A percentile compares a stretch with the other conserved stretches of the same genome.
phyloP scores from a whole-genome alignment of 2,329 filamentous ascomycete genomes.

The Bipolaris victoriae region DNA sequence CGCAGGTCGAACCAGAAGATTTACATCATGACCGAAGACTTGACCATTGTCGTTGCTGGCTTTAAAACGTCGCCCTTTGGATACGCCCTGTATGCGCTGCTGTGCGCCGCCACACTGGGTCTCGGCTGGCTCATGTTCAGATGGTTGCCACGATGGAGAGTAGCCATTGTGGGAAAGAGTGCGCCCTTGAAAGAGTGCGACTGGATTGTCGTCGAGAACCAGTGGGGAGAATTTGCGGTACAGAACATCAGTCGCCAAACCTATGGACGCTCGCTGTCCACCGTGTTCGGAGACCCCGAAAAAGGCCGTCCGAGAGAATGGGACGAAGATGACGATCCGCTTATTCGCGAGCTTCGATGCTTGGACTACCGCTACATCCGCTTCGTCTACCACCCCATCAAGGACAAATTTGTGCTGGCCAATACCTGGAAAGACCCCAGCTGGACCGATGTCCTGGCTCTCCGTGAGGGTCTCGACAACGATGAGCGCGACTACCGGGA shows the following conservation, averaged over 20 bases:
- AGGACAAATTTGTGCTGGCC: slow-evolving; percentile 85
- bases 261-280: slow-evolving; percentile 68
- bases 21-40: slow-evolving; percentile 89
- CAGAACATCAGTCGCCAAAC: slow-evolving; percentile 67
- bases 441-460: slow-evolving; percentile 78
- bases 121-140: slow-evolving; percentile 82
- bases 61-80: slow-evolving; percentile 80
- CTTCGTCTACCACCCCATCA: slow-evolving; percentile 86
- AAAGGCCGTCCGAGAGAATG: slow-evolving; percentile 72
- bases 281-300: slow-evolving; percentile 70
- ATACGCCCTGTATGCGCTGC: slow-evolving; percentile 68
- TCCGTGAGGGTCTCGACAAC: slow-evolving; percentile 81
- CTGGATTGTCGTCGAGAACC: slow-evolving; percentile 96
- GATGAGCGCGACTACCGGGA: slow-evolving; percentile 86
- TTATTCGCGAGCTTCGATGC: slow-evolving; percentile 74
- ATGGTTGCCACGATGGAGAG: slow-evolving; percentile 89
- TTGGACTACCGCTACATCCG: slow-evolving; percentile 94
- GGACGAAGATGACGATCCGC: slow-evolving; percentile 75
- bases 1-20: slow-evolving; percentile 83
- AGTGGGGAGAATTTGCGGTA: slow-evolving; percentile 92
- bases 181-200: slow-evolving; percentile 74
- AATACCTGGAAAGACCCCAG: slow-evolving; percentile 93
- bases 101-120: slow-evolving; percentile 77
- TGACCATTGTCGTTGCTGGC: slow-evolving; percentile 91
- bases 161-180: slow-evolving; percentile 73